Evolutionary conservation across 1,139 yeast genomes (phyloP), one percentile per base, ranked within the genome.

Genomic region (Nakaseomyces uthaithaninus): DNA sequence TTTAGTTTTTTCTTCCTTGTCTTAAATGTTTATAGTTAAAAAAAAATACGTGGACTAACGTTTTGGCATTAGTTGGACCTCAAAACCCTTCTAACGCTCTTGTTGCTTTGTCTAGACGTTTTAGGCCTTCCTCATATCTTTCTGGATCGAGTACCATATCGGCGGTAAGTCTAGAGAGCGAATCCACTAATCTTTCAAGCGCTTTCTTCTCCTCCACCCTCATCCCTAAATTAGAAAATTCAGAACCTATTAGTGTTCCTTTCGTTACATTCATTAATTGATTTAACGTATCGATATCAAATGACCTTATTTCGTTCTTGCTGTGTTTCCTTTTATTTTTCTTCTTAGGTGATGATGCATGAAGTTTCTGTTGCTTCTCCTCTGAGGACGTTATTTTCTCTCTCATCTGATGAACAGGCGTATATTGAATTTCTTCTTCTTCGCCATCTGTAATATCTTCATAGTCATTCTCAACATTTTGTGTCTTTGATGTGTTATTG

Each of bases 101-200:
- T 44, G 86, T 71, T 0, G 95, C 96, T 53, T 77, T 78, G 52
- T 81, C 84, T 49, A 89, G 65, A 46, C 96, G 67, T 47, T 74
- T 70, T 31, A 85, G 72, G n/a, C 95, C 95, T 46, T 83, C 83
- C 20, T 80, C 80, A 46, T 83, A 78, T 53, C 93, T 73, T 26
- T 75, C 76, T 33, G 83, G 84, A 60, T 89, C 95, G 41, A 84
- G 62, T 41, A 85, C 80, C 84, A 89, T 87, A 57, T 87, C 95
- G 43, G 89, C 84, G 3, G 94, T 85, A 45, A 89, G 71, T 52
- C 93, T 70, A 17, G 93, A 80, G 43, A 89, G 67, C 2, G 94
- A 80, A 54, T 86, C 94, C 4, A 89, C 83, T 37, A 89, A 76
- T 60, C 85, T 80, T 57, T 87, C 95, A 39, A 89, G 69, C 40